Evolutionary conservation across 192 early-diverging fungal species (phyloP).

Genomic region (Backusella tuberculispora): DNA sequence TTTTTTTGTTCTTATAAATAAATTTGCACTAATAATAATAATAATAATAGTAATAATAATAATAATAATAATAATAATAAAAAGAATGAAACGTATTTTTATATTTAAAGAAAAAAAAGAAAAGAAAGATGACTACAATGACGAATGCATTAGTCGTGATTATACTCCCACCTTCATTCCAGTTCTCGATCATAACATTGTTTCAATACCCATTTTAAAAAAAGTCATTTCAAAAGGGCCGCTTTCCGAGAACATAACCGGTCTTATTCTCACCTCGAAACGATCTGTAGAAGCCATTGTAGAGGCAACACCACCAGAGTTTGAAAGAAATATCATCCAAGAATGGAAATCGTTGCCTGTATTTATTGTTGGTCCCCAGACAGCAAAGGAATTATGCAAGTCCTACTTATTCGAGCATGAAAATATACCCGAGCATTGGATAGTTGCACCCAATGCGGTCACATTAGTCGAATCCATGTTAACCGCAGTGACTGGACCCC

Average conservation of each 20-base stretch:
- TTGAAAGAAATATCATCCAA: background rate
- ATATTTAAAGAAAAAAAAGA: constrained; percentile 35
- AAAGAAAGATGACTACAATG: constrained; percentile 22
- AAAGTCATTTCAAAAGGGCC: constrained; percentile 30
- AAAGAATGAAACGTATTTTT: constrained; percentile 14
- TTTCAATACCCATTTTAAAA: constrained; percentile 18
- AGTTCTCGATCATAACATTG: constrained; percentile 25
- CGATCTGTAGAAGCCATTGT: constrained; percentile 47
- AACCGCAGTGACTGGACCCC: background rate
- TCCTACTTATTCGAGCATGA: constrained; percentile 12
- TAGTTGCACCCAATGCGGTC: constrained; percentile 45
- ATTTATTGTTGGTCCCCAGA: constrained; percentile 51
- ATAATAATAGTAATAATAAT: no score
- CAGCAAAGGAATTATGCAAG: constrained; percentile 34
- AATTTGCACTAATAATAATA: no score
- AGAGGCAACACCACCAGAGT: background rate
- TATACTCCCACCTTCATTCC: constrained; percentile 34
- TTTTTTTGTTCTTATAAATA: no score
- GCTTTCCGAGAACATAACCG: constrained; percentile 23
- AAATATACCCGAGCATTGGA: constrained; percentile 15
- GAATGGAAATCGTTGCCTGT: constrained; percentile 44
- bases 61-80: no score
- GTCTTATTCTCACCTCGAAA: constrained; percentile 46
- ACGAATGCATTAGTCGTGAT: background rate
- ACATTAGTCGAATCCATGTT: constrained; percentile 41